phyloP scores from a whole-genome alignment of 108 stramenopile genomes.

The Schizochytrium sp. region DNA sequence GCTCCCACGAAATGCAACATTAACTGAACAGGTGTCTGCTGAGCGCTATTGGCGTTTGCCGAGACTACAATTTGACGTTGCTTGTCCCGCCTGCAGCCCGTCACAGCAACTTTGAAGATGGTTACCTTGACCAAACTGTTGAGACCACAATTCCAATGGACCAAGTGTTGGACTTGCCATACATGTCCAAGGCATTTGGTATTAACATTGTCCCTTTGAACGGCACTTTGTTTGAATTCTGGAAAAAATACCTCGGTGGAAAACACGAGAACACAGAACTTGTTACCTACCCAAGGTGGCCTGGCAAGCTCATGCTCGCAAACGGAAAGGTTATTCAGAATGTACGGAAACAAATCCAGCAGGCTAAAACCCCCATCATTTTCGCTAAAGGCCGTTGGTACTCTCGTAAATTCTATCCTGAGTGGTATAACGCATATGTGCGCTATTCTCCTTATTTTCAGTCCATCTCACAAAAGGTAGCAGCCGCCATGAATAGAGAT shows the following conservation, averaged over 20 bases:
- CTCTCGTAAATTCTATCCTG: conserved; percentile 16
- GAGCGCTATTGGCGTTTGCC: not conserved
- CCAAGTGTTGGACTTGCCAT: conserved; percentile 2
- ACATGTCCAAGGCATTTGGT: conserved; percentile 1
- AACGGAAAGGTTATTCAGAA: not conserved
- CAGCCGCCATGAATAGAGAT: not conserved
- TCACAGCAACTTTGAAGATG: conserved; percentile 27
- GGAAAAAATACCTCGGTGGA: conserved; percentile 15
- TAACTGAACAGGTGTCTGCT: conserved; percentile 30
- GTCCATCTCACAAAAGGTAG: not conserved
- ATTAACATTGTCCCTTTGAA: conserved; percentile 26
- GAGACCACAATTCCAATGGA: conserved; percentile 36
- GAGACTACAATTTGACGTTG: conserved; percentile 10
- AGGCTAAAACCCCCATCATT: conserved; percentile 16
- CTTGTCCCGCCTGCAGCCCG: not conserved
- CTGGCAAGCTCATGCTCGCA: not conserved
- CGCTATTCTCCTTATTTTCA: conserved; percentile 50
- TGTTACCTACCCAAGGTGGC: conserved; percentile 4
- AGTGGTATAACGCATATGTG: conserved; percentile 3
- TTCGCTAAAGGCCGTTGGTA: conserved; percentile 29
- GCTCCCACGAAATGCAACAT: not conserved
- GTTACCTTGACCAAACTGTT: not conserved
- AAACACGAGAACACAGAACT: not conserved
- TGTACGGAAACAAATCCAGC: not conserved
- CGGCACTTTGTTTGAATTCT: conserved; percentile 13